phyloP scores from a whole-genome alignment of 352 stramenopile species.

The Phytopythium boreale region DNA sequence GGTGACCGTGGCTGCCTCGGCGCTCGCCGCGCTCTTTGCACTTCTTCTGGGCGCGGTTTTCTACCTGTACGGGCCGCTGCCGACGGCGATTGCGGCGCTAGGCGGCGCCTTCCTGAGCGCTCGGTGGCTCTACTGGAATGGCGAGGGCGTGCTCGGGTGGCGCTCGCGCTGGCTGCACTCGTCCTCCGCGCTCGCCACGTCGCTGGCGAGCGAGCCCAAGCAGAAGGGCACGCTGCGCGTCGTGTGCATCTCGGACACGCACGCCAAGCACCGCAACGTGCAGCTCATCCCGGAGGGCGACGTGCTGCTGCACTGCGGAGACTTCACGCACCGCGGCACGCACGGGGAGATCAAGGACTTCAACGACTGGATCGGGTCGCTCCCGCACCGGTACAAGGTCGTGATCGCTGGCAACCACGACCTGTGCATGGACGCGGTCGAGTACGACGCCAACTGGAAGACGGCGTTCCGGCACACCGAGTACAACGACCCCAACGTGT shows the following conservation, averaged over 20 bases:
- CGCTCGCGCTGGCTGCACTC: slow-evolving; percentile 40
- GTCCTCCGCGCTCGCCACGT: slow-evolving; percentile 18
- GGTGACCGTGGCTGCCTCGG: slow-evolving; percentile 2
- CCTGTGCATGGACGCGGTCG: slow-evolving; percentile 62
- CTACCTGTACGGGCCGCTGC: slow-evolving; percentile 22
- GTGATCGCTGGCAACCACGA: slow-evolving; percentile 86
- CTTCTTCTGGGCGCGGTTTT: slow-evolving; percentile 12
- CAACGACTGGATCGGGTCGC: slow-evolving; percentile 66
- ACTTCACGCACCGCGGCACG: slow-evolving; percentile 84
- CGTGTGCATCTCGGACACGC: slow-evolving; percentile 83
- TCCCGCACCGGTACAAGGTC: slow-evolving; percentile 77
- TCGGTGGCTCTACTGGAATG: slow-evolving; percentile 67
- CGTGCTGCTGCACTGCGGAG: slow-evolving; percentile 88
- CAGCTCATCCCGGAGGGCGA: slow-evolving; percentile 57
- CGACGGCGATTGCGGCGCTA: slow-evolving; percentile 11
- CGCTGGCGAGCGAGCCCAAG: slow-evolving; percentile 37
- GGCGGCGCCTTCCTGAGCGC: slow-evolving; percentile 17
- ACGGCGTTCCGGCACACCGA: slow-evolving; percentile 46
- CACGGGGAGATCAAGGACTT: slow-evolving; percentile 74
- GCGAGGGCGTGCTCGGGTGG: slow-evolving; percentile 56
- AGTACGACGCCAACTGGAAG: slow-evolving; percentile 69
- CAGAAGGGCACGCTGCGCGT: slow-evolving; percentile 58
- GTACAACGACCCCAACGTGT: slow-evolving; percentile 60
- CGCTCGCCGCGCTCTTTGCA: slow-evolving; percentile 14
- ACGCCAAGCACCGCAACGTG: slow-evolving; percentile 71